phyloP scores from a whole-genome alignment of 2,329 filamentous ascomycete genomes.

The Chrysosphaeria jannelii region DNA sequence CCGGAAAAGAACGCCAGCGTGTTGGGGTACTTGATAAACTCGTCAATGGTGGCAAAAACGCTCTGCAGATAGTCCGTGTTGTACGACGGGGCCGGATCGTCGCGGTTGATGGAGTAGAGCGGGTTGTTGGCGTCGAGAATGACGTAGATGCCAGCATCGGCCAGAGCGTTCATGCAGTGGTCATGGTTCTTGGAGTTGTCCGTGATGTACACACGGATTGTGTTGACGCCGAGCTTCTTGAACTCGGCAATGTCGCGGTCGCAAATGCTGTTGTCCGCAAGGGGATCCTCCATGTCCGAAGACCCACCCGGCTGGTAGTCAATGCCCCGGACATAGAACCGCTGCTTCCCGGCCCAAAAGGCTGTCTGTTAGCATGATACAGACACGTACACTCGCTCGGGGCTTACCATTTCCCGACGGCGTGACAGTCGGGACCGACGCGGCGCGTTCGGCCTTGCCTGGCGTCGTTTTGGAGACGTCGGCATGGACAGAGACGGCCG shows the following conservation, averaged over 20 bases:
- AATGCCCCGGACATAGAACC: slow-evolving; percentile 28
- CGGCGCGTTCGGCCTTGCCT: slow-evolving; percentile 18
- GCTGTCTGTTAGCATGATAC: slow-evolving; percentile 9
- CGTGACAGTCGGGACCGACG: slow-evolving; percentile 16
- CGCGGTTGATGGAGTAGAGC: slow-evolving; percentile 62
- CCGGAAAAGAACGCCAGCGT: slow-evolving; percentile 65
- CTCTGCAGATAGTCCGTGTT: slow-evolving; percentile 60
- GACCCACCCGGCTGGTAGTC: slow-evolving; percentile 33
- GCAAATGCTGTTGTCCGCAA: slow-evolving; percentile 40
- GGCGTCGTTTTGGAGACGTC: slow-evolving; percentile 19
- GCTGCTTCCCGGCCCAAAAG: slow-evolving; percentile 20
- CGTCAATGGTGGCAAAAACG: slow-evolving; percentile 68
- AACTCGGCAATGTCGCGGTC: slow-evolving; percentile 56
- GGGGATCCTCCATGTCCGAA: slow-evolving; percentile 32
- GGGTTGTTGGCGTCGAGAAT: slow-evolving; percentile 80
- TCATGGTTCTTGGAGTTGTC: slow-evolving; percentile 66
- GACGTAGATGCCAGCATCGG: slow-evolving; percentile 69
- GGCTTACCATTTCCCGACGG: slow-evolving; percentile 25
- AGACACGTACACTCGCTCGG: neutral
- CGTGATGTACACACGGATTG: slow-evolving; percentile 71
- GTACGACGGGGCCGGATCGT: slow-evolving; percentile 44
- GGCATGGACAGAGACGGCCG: slow-evolving; percentile 14
- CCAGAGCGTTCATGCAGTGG: slow-evolving; percentile 55
- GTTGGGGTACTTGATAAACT: slow-evolving; percentile 58
- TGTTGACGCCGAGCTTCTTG: slow-evolving; percentile 67